phyloP scores from a whole-genome alignment of 1,139 yeast species.

The Blastobotrys petasosporus region DNA sequence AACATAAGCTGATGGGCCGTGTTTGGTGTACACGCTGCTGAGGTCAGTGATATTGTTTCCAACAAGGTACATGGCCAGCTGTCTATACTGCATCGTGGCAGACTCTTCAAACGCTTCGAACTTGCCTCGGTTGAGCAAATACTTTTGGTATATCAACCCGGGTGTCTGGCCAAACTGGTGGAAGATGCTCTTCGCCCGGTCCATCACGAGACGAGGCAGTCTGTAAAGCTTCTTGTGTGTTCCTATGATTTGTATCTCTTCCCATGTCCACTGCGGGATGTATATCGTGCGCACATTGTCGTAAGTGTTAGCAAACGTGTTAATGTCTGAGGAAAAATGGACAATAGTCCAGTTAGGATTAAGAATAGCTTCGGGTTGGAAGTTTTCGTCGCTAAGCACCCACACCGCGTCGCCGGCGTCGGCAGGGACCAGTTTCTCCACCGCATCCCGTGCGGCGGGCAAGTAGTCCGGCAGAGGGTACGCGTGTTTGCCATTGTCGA shows the following conservation, averaged over 20 bases:
- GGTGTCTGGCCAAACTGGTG: neutral
- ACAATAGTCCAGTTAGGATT: neutral
- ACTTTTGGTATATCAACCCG: neutral
- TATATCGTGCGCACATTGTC: neutral
- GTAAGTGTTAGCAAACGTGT: neutral
- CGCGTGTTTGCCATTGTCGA: neutral
- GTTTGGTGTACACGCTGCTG: too few relatives aligned
- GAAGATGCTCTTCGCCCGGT: neutral
- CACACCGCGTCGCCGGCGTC: neutral
- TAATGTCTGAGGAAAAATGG: neutral
- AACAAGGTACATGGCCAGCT: too few relatives aligned
- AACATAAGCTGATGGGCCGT: too few relatives aligned
- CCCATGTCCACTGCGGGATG: constrained; percentile 2
- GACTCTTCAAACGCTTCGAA: too few relatives aligned
- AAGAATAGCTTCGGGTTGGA: neutral
- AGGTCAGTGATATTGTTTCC: too few relatives aligned
- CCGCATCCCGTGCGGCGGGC: neutral
- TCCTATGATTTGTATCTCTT: neutral
- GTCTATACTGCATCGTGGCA: too few relatives aligned
- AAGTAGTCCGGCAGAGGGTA: neutral
- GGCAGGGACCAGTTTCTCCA: neutral
- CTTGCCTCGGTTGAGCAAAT: too few relatives aligned
- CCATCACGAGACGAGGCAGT: neutral
- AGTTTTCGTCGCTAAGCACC: neutral
- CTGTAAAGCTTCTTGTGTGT: neutral